phyloP scores from a whole-genome alignment of 2,329 filamentous ascomycete genomes.

The Talaromyces rugulosus region DNA sequence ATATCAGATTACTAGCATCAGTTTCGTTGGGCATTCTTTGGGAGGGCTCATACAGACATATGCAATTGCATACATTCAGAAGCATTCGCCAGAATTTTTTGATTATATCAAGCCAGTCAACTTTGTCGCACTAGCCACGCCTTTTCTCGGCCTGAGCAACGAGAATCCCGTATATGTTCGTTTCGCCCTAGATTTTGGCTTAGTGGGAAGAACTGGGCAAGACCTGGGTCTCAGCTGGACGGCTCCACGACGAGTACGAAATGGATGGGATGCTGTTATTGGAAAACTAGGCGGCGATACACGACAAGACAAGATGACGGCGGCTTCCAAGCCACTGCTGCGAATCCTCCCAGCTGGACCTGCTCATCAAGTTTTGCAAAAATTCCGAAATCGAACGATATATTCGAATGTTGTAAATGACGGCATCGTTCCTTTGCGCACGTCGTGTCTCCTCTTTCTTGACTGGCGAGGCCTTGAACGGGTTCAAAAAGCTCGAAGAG shows the following conservation, averaged over 20 bases:
- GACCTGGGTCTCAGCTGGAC: constrained; percentile 94
- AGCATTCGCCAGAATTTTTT: constrained; percentile 90
- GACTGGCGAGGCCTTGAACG: constrained; percentile 93
- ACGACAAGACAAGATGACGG: constrained; percentile 56
- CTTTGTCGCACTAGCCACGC: constrained; percentile 82
- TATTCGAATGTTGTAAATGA: constrained; percentile 98
- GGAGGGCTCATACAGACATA: constrained; percentile 90
- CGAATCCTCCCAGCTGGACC: constrained; percentile 87
- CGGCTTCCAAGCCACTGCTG: constrained; percentile 81
- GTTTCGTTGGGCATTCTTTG: constrained; percentile 87
- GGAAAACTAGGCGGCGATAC: constrained; percentile 67
- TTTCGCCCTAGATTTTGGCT: constrained; percentile 91
- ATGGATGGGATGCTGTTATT: constrained; percentile 84
- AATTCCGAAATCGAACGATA: constrained; percentile 84
- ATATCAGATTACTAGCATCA: constrained; percentile 91
- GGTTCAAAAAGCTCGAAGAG: constrained; percentile 88
- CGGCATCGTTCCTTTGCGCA: constrained; percentile 89
- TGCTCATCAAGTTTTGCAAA: constrained; percentile 78
- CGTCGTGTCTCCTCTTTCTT: constrained; percentile 91
- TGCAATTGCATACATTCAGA: constrained; percentile 92
- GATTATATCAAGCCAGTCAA: constrained; percentile 80
- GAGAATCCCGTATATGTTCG: constrained; percentile 97
- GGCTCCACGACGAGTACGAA: constrained; percentile 76
- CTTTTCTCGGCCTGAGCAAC: constrained; percentile 87
- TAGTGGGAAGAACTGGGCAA: constrained; percentile 93